Conservation (phyloP, 2,329 filamentous ascomycete species). For the Cytospora piceicola region DNA sequence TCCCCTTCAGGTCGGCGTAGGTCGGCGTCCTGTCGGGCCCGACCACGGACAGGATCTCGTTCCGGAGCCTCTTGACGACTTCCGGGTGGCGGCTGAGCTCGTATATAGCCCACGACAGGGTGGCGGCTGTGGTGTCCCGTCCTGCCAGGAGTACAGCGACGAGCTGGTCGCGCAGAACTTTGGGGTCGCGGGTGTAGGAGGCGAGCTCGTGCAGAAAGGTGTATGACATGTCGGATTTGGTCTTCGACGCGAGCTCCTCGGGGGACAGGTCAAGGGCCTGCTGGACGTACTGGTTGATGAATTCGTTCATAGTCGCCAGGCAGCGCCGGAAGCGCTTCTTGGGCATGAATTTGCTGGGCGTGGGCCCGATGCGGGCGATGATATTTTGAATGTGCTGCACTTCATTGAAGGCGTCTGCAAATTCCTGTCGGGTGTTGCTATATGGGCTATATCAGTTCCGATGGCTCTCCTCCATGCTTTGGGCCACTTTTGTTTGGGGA, state of each 20-base stretch:
- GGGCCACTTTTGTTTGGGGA: not conserved
- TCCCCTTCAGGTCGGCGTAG: constrained; percentile 62
- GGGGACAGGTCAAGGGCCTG: constrained; percentile 69
- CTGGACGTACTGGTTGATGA: constrained; percentile 79
- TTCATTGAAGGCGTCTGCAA: constrained; percentile 81
- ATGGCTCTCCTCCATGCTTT: not conserved
- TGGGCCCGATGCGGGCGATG: constrained; percentile 66
- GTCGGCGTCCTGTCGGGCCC: constrained; percentile 67
- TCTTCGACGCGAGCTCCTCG: constrained; percentile 72
- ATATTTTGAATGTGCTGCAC: constrained; percentile 76
- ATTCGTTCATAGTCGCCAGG: constrained; percentile 72
- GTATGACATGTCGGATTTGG: constrained; percentile 72
- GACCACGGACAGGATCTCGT: constrained; percentile 71
- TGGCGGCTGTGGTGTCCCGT: constrained; percentile 83
- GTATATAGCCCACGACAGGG: constrained; percentile 81
- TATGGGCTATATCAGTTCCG: constrained; percentile 34
- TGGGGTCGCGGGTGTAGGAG: constrained; percentile 72
- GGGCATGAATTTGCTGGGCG: constrained; percentile 64
- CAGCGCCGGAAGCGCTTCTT: constrained; percentile 64
- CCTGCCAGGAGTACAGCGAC: constrained; percentile 82
- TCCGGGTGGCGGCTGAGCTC: constrained; percentile 75
- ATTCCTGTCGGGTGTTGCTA: constrained; percentile 64
- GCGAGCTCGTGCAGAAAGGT: constrained; percentile 88
- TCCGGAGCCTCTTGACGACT: constrained; percentile 68
- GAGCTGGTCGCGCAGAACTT: constrained; percentile 81